Percentiles rank a stretch among this genome's conserved stretches.
Conservation (phyloP, 768 basidiomycete genomes). For the Lactarius indigo region DNA sequence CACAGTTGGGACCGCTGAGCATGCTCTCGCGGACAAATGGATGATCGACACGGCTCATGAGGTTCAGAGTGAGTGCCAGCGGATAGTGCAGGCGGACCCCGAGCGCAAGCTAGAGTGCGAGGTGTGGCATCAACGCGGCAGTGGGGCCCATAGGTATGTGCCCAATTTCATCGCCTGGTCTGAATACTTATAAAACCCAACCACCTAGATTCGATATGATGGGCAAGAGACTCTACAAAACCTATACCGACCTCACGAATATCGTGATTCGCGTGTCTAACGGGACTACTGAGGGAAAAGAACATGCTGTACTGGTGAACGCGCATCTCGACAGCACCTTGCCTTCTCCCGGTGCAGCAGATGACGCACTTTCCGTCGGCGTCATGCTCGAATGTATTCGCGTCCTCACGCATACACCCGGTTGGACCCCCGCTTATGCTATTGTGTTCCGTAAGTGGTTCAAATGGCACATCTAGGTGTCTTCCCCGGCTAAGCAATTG, state of each 20-base stretch:
- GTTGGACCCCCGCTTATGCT: conserved; percentile 70
- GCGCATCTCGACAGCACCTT: conserved; percentile 87
- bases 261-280: conserved; percentile 84
- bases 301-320: conserved; percentile 83
- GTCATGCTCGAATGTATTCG: conserved; percentile 89
- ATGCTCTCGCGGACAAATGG: conserved; percentile 81
- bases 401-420: conserved; percentile 65
- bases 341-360: conserved; percentile 84
- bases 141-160: conserved; percentile 79
- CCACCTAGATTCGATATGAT: conserved; percentile 84
- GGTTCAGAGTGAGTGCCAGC: conserved; percentile 61
- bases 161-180: neutral
- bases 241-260: conserved; percentile 84
- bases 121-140: conserved; percentile 86
- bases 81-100: conserved; percentile 32
- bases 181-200: neutral
- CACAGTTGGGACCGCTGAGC: conserved; percentile 87
- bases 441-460: conserved; percentile 72
- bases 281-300: conserved; percentile 66
- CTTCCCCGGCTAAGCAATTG: conserved; percentile 4
- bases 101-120: conserved; percentile 78
- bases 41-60: conserved; percentile 64
- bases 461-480: neutral
- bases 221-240: conserved; percentile 77
- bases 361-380: conserved; percentile 85